Evolutionary conservation across 2,329 filamentous ascomycete species (phyloP).

Genomic region (Shiraia bambusicola): DNA sequence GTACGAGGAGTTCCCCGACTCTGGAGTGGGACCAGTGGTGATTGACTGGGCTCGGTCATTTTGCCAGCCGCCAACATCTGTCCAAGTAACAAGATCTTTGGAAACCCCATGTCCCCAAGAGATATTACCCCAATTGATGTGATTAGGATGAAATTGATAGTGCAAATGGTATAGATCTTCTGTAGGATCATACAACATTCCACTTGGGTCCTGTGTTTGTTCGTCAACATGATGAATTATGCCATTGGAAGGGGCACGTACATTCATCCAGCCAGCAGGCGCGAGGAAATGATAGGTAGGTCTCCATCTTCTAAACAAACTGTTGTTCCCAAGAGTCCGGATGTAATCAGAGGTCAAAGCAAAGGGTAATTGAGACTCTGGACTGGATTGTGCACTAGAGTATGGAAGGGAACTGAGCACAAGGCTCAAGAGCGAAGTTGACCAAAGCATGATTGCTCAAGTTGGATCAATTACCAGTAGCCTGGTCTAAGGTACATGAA

Average conservation of each 20-base stretch:
- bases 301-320: slow-evolving; percentile 53
- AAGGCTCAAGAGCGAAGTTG: slow-evolving; percentile 25
- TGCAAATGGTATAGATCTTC: slow-evolving; percentile 54
- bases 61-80: slow-evolving; percentile 51
- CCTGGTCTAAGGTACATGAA: not conserved
- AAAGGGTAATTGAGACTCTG: slow-evolving; percentile 16
- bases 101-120: slow-evolving; percentile 52
- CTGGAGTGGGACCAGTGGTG: slow-evolving; percentile 40
- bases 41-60: slow-evolving; percentile 44
- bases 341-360: slow-evolving; percentile 33
- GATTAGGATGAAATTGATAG: slow-evolving; percentile 55
- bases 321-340: slow-evolving; percentile 47
- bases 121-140: slow-evolving; percentile 53
- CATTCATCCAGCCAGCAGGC: slow-evolving; percentile 54
- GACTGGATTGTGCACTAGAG: slow-evolving; percentile 22
- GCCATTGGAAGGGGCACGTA: slow-evolving; percentile 6
- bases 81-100: slow-evolving; percentile 51
- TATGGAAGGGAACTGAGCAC: slow-evolving; percentile 23
- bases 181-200: slow-evolving; percentile 52
- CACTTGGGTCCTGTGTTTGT: slow-evolving; percentile 50
- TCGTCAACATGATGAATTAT: slow-evolving; percentile 5
- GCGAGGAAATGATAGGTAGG: slow-evolving; percentile 50
- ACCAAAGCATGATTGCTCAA: slow-evolving; percentile 23
- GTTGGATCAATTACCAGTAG: not conserved
- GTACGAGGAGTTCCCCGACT: slow-evolving; percentile 44